Conservation (phyloP, 2,329 filamentous ascomycete species). For the Hypoxylon sp. region DNA sequence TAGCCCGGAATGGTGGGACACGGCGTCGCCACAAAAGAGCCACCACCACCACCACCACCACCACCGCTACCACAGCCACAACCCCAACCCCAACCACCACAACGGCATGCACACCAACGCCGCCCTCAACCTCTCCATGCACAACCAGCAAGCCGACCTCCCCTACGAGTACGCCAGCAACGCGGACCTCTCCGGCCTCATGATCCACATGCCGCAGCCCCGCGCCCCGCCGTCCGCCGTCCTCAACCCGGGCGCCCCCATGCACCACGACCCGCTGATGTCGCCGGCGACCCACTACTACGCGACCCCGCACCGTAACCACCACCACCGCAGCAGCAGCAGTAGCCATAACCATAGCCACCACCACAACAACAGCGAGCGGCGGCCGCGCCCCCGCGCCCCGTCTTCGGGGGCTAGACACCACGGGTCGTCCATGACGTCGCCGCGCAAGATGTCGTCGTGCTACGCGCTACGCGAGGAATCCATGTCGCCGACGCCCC, state of each 20-base stretch:
- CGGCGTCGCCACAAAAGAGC: slow-evolving; percentile 17
- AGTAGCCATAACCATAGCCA: slow-evolving; percentile 39
- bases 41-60: slow-evolving; percentile 11
- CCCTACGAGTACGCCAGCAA: slow-evolving; percentile 54
- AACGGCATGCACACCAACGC: slow-evolving; percentile 41
- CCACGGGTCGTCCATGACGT: slow-evolving; percentile 53
- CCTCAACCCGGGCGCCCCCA: slow-evolving; percentile 52
- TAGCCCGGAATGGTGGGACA: slow-evolving; percentile 47
- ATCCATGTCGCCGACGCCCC: slow-evolving; percentile 57
- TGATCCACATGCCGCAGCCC: slow-evolving; percentile 67
- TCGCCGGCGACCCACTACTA: slow-evolving; percentile 28
- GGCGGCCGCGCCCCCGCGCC: slow-evolving; percentile 62
- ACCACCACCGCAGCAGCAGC: slow-evolving; percentile 38
- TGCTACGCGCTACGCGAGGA: slow-evolving; percentile 47
- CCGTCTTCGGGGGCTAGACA: slow-evolving; percentile 67
- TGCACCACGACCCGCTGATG: slow-evolving; percentile 33
- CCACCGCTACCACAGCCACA: slow-evolving; percentile 12
- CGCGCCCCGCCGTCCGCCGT: slow-evolving; percentile 54
- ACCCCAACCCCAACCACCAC: no score
- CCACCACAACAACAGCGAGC: slow-evolving; percentile 48
- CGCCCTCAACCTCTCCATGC: slow-evolving; percentile 56
- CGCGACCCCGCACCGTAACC: slow-evolving; percentile 32
- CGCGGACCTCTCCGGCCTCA: slow-evolving; percentile 57
- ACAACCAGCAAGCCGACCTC: slow-evolving; percentile 56
- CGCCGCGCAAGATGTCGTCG: slow-evolving; percentile 54